Evolutionary conservation across 257 asterid genomes (phyloP), one percentile per base, ranked within the genome.

Genomic region (Gynochthodes officinalis): DNA sequence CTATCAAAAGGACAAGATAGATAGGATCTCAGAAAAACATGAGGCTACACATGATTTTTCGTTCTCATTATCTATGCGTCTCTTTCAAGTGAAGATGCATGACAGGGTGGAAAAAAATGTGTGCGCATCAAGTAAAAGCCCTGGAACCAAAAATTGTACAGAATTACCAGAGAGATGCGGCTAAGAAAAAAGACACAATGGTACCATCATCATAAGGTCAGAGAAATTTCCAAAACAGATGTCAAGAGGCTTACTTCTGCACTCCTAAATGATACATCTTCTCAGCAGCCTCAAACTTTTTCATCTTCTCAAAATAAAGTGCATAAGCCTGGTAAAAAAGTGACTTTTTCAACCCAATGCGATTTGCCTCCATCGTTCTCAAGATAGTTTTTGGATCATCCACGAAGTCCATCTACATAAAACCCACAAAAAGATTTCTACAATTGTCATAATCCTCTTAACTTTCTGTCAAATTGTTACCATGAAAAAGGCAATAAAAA

Each of bases 281-380:
- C 76, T 94, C 96, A 44, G 98, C 96, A 4, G 89, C 84, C 23
- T 89, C 96, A 75, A 84, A 91, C 84, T 87, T 94, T 84, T 87
- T 94, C 84, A 69, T 65, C 89, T 94, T 94, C 84, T 94, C 99
- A 65, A 84, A 94, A 75, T 89, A 91, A 58, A 94, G 96, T 43
- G 99, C 96, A 81, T 87, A 89, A 6, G 97, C 97, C 79, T 84
- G 91, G 82, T 91, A 94, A 85, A 89, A 94, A 75, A 89, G 69
- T 15, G 97, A 83, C 82, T 77, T 94, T 70, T 85, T 89, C 80
- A 72, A 66, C 83, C 99, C 99, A 59, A 94, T 85, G 28, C 75
- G 76, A 60, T 88, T 89, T 63, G 4, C 75, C 86, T 91, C 97
- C 97, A 94, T 91, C 27, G 87, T 82, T 79, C 57, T 83, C 82